Evolutionary conservation across 2,329 filamentous ascomycete species (phyloP).

Genomic region (Epichloe typhina): DNA sequence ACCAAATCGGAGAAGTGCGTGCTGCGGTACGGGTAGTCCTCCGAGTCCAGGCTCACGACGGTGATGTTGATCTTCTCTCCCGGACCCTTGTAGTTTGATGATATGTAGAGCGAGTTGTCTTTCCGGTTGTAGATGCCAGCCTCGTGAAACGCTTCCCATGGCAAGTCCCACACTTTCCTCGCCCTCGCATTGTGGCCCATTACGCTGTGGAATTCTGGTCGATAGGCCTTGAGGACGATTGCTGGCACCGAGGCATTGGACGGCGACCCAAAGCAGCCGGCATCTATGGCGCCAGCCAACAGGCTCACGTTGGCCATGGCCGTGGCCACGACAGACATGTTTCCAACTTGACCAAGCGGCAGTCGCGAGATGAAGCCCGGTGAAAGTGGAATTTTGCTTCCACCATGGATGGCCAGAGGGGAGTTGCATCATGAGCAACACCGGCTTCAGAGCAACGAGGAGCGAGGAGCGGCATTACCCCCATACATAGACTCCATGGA

Average conservation of each 20-base stretch:
- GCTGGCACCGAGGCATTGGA: not conserved
- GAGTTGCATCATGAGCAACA: not conserved
- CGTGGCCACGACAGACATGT: not conserved
- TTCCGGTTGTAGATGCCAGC: conserved; percentile 30
- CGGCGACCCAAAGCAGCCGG: conserved; percentile 3
- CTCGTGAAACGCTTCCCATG: conserved; percentile 42
- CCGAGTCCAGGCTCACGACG: conserved; percentile 8
- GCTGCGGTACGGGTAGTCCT: conserved; percentile 9
- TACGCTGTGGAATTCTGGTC: conserved; percentile 35
- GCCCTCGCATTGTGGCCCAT: conserved; percentile 25
- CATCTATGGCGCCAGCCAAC: conserved; percentile 2
- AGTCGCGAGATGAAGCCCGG: not conserved
- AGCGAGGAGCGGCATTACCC: no score
- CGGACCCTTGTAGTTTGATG: conserved; percentile 21
- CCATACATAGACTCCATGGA: no score
- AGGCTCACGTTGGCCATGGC: not conserved
- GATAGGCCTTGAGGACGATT: conserved; percentile 24
- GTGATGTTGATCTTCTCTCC: conserved; percentile 24
- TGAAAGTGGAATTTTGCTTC: not conserved
- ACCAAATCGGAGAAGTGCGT: conserved; percentile 10
- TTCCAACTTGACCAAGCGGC: not conserved
- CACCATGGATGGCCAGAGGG: not conserved
- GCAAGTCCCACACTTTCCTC: conserved; percentile 13
- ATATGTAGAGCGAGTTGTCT: conserved; percentile 8
- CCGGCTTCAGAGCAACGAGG: no score